Base-by-base conservation (phyloP, 2,329 filamentous ascomycete species). In the Didymella pinodella region DNA sequence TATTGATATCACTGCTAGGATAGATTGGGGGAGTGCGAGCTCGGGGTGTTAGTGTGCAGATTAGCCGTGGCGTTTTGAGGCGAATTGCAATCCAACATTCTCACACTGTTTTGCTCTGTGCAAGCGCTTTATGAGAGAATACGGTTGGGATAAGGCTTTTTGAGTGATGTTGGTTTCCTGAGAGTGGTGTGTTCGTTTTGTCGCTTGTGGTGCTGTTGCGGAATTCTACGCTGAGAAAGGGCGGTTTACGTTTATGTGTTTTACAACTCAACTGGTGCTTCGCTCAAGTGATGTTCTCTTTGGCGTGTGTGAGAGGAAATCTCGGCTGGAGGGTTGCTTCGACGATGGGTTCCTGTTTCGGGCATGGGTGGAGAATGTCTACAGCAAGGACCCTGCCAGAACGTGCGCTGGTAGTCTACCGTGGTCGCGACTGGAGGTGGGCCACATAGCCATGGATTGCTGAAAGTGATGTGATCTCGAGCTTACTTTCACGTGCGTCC, bases 51-150 rank as follows among this genome's bases (percentile, higher is more conserved):
- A 40, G 62, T 47, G 53, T 62, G 52, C 57, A 59, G 59, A 43
- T 69, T 66, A 67, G 65, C 65, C 59, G 63, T 61, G 64, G 64
- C 55, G 65, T 68, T 68, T 22, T 22, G 22, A 22, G 3, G 22
- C 22, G 22, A 22, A 22, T 22, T 22, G 22, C 22, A 22, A 22
- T 22, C 22, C 2, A 22, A 22, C 22, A 22, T 22, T 22, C 22
- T 22, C 22, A 22, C 22, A 22, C 2, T 22, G 22, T 22, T 22
- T 22, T 22, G 22, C 2, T 22, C 22, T 22, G 22, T 22, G 22
- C 22, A 22, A 3, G 2, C 2, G 22, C 3, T 22, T 22, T 2
- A 2, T 22, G 22, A 22, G 22, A 22, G 22, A 3, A 22, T 22
- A 22, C 22, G 22, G 18, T 18, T 18, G 18, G 18, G 12, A 14